phyloP scores from a whole-genome alignment of 1,284 basidiomycete genomes.

The Rhodofomes roseus region DNA sequence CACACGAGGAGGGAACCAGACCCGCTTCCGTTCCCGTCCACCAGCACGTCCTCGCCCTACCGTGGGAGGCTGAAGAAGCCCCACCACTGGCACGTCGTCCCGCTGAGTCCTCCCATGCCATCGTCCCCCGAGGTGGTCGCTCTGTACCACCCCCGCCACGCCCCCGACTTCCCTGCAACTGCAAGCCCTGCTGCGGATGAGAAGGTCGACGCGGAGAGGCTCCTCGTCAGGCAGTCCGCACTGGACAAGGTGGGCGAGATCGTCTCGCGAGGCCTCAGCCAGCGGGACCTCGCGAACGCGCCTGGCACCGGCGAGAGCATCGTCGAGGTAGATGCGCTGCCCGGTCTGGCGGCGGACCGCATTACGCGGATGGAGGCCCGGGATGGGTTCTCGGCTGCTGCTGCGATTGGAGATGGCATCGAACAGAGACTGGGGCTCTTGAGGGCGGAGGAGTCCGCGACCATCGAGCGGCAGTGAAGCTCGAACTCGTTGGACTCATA shows the following conservation, averaged over 20 bases:
- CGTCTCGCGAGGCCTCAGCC: slow-evolving; percentile 28
- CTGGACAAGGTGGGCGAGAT: slow-evolving; percentile 31
- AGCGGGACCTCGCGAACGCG: slow-evolving; percentile 13
- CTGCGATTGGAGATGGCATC: slow-evolving; percentile 11
- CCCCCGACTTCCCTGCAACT: background rate
- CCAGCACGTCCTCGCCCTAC: slow-evolving; percentile 16
- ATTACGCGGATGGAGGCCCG: background rate
- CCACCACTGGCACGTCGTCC: background rate
- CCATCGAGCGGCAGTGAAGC: background rate
- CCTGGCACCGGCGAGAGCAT: slow-evolving; percentile 2
- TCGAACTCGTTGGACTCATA: background rate
- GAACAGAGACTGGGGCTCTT: slow-evolving; percentile 15
- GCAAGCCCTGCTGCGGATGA: background rate
- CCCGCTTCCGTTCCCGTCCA: slow-evolving; percentile 25
- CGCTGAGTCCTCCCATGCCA: background rate
- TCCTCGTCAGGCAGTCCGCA: slow-evolving; percentile 25
- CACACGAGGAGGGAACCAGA: slow-evolving; percentile 20
- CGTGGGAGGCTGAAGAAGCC: slow-evolving; percentile 22
- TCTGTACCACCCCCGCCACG: slow-evolving; percentile 1
- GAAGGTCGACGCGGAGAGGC: slow-evolving; percentile 18
- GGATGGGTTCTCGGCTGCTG: slow-evolving; percentile 5
- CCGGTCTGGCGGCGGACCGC: background rate
- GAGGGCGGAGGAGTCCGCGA: background rate
- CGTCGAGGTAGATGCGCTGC: background rate
- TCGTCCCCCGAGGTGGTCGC: background rate